Conservation (phyloP, 2,329 filamentous ascomycete species). For the Hypomyces perniciosus region DNA sequence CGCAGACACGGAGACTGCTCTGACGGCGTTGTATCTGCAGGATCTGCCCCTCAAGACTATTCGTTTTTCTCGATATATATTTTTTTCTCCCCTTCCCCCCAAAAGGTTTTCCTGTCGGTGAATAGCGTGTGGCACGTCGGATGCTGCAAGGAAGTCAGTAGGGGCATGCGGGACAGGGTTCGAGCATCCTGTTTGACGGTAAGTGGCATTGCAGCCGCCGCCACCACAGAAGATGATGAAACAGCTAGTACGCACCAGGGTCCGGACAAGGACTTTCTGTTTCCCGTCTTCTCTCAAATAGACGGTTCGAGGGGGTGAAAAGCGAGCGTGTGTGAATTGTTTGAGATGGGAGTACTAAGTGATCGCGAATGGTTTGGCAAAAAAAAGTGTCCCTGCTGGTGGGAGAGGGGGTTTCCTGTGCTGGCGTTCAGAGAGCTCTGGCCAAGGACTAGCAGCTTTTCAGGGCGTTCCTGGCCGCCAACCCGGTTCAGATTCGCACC, state of each 20-base stretch:
- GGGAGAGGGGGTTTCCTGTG: conserved; percentile 5
- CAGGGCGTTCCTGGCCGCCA: conserved; percentile 5
- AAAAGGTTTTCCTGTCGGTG: conserved; percentile 9
- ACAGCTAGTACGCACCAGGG: conserved; percentile 7
- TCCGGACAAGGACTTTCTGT: neutral
- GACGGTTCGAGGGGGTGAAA: neutral
- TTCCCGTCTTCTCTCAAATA: neutral
- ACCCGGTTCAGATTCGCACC: conserved; percentile 5
- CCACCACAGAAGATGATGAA: conserved; percentile 9
- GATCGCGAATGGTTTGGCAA: conserved; percentile 2
- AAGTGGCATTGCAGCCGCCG: conserved; percentile 10
- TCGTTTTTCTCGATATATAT: neutral
- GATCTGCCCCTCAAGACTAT: conserved; percentile 1
- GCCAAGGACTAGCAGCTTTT: neutral
- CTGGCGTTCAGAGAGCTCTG: conserved; percentile 5
- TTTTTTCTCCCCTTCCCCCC: neutral
- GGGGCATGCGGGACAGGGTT: conserved; percentile 13
- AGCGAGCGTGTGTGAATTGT: neutral
- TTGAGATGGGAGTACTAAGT: neutral
- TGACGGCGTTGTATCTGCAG: neutral
- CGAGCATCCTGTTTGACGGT: conserved; percentile 9
- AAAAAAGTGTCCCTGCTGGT: neutral
- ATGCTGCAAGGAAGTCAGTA: conserved; percentile 13
- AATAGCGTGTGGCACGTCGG: conserved; percentile 11
- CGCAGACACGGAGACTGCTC: conserved; percentile 13